Evolutionary conservation across 148 eudicot species (phyloP).

Genomic region (Arctostaphylos glauca): DNA sequence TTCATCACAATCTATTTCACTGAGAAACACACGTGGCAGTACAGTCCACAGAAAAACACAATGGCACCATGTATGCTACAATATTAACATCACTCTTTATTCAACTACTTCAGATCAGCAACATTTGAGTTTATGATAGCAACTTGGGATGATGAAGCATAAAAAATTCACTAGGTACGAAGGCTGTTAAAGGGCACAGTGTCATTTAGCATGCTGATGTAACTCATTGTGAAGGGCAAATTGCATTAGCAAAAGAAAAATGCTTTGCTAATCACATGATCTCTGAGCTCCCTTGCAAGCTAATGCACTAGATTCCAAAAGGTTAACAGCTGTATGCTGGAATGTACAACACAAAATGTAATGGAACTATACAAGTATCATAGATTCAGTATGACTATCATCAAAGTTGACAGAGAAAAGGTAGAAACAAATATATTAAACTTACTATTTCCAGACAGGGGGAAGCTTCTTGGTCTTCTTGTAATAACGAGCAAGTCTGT

Average conservation of each 20-base stretch:
- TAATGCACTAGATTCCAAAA: neutral
- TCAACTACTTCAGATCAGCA: neutral
- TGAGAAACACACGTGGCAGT: neutral
- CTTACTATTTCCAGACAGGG: conserved; percentile 48
- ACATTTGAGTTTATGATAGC: neutral
- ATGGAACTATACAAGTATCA: neutral
- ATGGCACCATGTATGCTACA: neutral
- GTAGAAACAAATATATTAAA: neutral
- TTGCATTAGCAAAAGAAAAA: neutral
- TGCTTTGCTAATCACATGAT: neutral
- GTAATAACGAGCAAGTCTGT: conserved; percentile 45
- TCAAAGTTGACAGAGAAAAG: neutral
- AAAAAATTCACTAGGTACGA: neutral
- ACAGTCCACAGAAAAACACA: neutral
- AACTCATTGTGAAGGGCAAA: neutral
- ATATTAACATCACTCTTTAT: neutral
- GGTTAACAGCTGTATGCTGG: neutral
- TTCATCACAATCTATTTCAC: neutral
- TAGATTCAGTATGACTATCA: neutral
- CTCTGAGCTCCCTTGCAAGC: neutral
- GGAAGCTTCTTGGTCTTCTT: conserved; percentile 51
- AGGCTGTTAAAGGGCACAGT: neutral
- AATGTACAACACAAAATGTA: neutral
- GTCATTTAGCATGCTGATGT: neutral
- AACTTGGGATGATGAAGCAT: neutral